Evolutionary conservation across 2,329 filamentous ascomycete species (phyloP), one percentile per base, ranked within the genome.

Genomic region (Amphichorda felina): DNA sequence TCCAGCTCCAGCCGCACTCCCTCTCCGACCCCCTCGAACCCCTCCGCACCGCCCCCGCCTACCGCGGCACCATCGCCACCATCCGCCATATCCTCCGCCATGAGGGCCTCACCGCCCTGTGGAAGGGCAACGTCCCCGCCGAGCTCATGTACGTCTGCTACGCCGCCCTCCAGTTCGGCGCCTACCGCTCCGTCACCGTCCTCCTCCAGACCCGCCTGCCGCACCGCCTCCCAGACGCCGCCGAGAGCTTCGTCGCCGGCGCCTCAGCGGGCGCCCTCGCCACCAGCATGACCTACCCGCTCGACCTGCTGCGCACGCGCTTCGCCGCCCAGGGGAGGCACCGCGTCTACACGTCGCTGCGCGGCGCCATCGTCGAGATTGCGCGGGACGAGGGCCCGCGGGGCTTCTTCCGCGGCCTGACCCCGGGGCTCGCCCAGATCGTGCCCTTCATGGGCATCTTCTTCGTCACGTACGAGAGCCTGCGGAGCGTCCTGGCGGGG

Each of bases 71-170:
- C 1, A 48, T 87, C 28, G 69, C 72, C 9, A 94, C 87, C 2
- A 65, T 94, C 53, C 72, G 70, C 39, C 72, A 80, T 41, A 96
- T 96, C 49, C 56, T 89, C 35, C 66, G 64, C 19, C 68, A 87
- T 50, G 91, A 98, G 56, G 91, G 91, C 29, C 53, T 96, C 45
- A 80, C 81, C 36, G 82, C 77, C 21, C 72, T 98, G 44, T 98
- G 91, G 91, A 96, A 96, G 67, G 91, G 91, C 54, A 98, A 98
- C 55, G 77, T 98, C 40, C 88, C 91, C 27, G 91, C 91, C 35
- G 91, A 96, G 68, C 63, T 91, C 43, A 78, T 98, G 63, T 98
- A 98, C 63, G 70, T 98, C 45, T 80, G 78, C 56, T 98, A 96
- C 61, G 81, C 85, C 43, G 82, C 82, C 42, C 67, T 84, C 24